Evolutionary conservation across 345 rosid genomes (phyloP), one percentile per base, ranked within the genome.

Genomic region (Microcos paniculata): DNA sequence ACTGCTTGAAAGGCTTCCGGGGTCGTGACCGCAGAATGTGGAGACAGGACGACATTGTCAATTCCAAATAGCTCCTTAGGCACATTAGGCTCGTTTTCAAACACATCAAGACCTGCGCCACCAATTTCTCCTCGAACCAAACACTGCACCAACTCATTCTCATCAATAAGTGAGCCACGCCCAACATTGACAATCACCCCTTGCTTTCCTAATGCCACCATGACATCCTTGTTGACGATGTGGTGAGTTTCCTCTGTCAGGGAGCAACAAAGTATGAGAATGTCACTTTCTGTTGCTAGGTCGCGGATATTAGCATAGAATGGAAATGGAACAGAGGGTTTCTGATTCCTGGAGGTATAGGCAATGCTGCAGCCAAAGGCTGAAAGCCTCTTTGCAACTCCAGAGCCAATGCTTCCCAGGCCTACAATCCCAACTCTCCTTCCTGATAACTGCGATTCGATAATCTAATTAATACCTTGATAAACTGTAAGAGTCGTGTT

Each of bases 101-200:
- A 90, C 82, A 94, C 93, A 80, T 94, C 97, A 69, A 94, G 86
- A 40, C 94, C 96, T 0, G 91, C 93, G 67, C 96, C 96, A 28
- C 90, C 90, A 33, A 92, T 81, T 53, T 90, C 85, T 16, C 98
- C 92, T 49, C 43, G 68, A 57, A 84, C 77, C 77, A 94, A 76
- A 63, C 83, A 84, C 72, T 81, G 80, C 11, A 90, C 92, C 80
- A 90, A 65, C 77, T 90, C 98, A 80, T 87, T 79, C 79, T 90
- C 92, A 7, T 90, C 88, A 14, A 88, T 31, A 62, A 90, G 81
- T 4, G 81, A 61, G 18, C 92, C 92, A 4, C 92, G 92, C 0
- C 92, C 94, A 1, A 88, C 78, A 23, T 90, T 90, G 51, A 90
- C 75, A 14, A 88, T 76, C 24, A 88, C 84, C 51, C 90, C 90